Base-by-base conservation (phyloP, 345 rosid genomes). In the Rhizophora apiculata region DNA sequence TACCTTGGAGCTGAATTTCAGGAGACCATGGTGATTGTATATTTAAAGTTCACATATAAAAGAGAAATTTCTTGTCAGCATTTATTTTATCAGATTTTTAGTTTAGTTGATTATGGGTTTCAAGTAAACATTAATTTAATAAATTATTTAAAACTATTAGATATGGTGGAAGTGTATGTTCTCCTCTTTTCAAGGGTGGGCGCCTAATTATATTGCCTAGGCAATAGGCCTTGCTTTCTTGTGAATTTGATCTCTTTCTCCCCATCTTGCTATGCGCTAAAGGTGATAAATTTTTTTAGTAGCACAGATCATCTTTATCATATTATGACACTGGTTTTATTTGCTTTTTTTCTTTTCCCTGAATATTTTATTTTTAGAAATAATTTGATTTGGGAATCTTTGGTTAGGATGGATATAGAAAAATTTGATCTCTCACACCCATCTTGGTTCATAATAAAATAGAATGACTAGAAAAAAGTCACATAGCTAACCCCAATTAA, bases 1-100 rank as follows among this genome's bases (percentile, higher is more conserved):
- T 83, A 88, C 81, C 89, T 85, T 51, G 90, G 86, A 81, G 89
- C 91, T 61, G 92, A 89, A 82, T 85, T 86, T 78, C 90, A 87
- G 78, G 91, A 83, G 76, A 79, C 83, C 49, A 76, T 76, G 89
- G 99, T 94, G 68, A 3, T 29, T 24, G 83, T 67, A 72, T 72
- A 27, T 54, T n/a, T 62, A 43, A 18, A 30, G 58, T 24, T 60
- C 31, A n/a, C 49, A 36, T 60, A 34, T 30, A 20, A 64, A 1
- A 60, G 11, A 21, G 16, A 63, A 63, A 18, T 19, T 6, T 57
- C 39, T 56, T 71, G 18, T 26, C 32, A 6, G 10, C 29, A 5
- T 58, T 31, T 48, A 26, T 58, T 30, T 34, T 59, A 4, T n/a
- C 16, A 24, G 29, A 48, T 15, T 20, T 43, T 32, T 32, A 39